These are phyloP conservation scores for Pseudohalonectria lignicola DNA, from an alignment of 2,329 filamentous ascomycete species.

Conservation along the genomic window DNA sequence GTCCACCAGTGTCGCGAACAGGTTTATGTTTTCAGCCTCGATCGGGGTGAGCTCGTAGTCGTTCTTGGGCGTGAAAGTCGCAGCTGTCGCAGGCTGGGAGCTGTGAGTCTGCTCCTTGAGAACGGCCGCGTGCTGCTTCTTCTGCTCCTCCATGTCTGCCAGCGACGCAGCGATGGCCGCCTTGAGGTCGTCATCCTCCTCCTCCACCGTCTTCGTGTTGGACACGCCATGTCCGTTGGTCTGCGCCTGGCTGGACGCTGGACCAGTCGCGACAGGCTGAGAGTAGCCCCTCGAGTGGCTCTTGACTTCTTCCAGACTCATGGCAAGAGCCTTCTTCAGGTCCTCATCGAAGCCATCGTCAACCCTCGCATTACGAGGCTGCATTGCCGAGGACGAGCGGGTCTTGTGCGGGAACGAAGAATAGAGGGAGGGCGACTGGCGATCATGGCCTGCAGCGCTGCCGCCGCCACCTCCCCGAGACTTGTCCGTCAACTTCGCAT, in stretches of 20 bases:
- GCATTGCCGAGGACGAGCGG: constrained; percentile 60
- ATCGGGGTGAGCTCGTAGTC: constrained; percentile 90
- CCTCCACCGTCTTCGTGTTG: constrained; percentile 39
- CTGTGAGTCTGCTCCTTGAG: constrained; percentile 68
- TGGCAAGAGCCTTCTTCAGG: constrained; percentile 82
- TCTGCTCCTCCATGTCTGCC: constrained; percentile 96
- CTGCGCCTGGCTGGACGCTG: background rate
- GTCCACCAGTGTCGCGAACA: constrained; percentile 90
- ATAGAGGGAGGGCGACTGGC: background rate
- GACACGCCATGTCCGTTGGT: no score
- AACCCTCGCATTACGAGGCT: constrained; percentile 77
- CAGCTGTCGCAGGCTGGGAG: constrained; percentile 31
- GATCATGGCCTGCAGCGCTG: constrained; percentile 25
- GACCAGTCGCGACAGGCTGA: constrained; percentile 9
- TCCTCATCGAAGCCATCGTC: constrained; percentile 93
- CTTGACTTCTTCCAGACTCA: constrained; percentile 92
- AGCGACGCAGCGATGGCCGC: constrained; percentile 92
- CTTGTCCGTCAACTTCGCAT: constrained; percentile 77
- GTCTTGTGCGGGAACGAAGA: constrained; percentile 43
- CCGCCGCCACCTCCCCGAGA: constrained; percentile 26
- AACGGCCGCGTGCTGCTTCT: constrained; percentile 74
- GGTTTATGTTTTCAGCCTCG: constrained; percentile 94
- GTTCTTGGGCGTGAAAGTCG: constrained; percentile 60
- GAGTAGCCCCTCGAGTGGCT: constrained; percentile 45
- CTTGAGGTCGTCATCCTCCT: constrained; percentile 83